Conservation (phyloP, 345 rosid genomes). For the Clarkia xantiana region DNA sequence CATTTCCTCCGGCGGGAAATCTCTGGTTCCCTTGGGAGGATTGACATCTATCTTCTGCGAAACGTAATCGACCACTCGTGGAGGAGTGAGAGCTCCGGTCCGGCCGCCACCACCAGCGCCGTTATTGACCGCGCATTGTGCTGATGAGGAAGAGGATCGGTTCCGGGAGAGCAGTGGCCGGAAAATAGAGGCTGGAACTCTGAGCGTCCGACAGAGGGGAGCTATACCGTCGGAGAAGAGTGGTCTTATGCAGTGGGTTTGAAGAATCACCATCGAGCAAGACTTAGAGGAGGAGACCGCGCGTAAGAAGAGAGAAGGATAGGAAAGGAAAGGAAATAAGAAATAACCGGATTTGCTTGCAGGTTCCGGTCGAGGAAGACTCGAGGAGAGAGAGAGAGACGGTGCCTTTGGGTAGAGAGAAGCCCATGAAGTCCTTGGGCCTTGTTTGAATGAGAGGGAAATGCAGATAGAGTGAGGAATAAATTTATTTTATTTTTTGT, state of each 20-base stretch:
- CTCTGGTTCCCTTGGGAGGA: slow-evolving; percentile 91
- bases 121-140: slow-evolving; percentile 9
- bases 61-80: slow-evolving; percentile 25
- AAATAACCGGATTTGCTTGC: too few species aligned
- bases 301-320: neutral
- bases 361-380: neutral
- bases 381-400: too few species aligned
- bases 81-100: slow-evolving; percentile 45
- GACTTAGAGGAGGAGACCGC: slow-evolving; percentile 13
- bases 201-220: slow-evolving; percentile 5
- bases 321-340: too few species aligned
- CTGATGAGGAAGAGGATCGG: slow-evolving; percentile 19
- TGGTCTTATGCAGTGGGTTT: slow-evolving; percentile 26
- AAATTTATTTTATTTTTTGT: too few species aligned
- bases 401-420: too few species aligned
- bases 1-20: slow-evolving; percentile 90
- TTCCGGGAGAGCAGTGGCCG: slow-evolving; percentile 13
- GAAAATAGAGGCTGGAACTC: slow-evolving; percentile 8
- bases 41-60: slow-evolving; percentile 63
- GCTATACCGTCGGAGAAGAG: slow-evolving; percentile 11
- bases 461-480: too few species aligned
- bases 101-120: slow-evolving; percentile 18
- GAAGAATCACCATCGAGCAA: slow-evolving; percentile 15
- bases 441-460: too few species aligned
- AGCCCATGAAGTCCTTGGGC: too few species aligned